Base-by-base conservation (phyloP, 2,329 filamentous ascomycete genomes). In the Alternaria incomplexa region DNA sequence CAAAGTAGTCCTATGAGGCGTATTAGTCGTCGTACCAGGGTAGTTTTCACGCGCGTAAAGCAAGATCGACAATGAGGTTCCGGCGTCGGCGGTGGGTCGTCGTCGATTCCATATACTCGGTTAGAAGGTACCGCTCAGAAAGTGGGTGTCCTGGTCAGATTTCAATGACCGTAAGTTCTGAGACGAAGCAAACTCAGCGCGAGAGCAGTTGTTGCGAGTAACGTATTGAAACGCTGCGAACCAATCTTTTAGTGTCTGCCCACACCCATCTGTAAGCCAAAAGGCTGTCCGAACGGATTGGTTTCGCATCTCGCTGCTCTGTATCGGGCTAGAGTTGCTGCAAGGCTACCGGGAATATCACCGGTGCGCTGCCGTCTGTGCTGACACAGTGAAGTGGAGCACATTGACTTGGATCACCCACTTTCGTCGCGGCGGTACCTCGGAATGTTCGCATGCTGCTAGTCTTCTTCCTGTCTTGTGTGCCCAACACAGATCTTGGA, bases 1-100 rank as follows among this genome's bases (percentile, higher is more conserved):
- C 84, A 82, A 99, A 98, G 83, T 98, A 99, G 85, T 99, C 96
- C 96, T 99, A 93, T 85, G 84, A 82, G 78, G 77, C 80, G 84
- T 82, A 90, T 93, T 89, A 93, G 91, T 92, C 77, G 83, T 73
- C 72, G 71, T 75, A 55, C 64, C 63, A 73, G 56, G 64, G 54
- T 77, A 78, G 22, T 67, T 70, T 75, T 77, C 73, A 76, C 66
- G 64, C 67, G 58, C 65, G 44, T 54, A 66, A 69, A 67, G 67
- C 72, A 76, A 72, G 47, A 68, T 66, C 58, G 32, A 51, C 60
- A 70, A 67, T 65, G 67, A 73, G 65, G 48, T 40, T 75, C 71
- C 74, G 52, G 64, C 46, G 60, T 62, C 62, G 54, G 65, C 58
- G 54, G 64, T 64, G 63, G 63, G 69, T 62, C 58, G 63, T 69